phyloP scores from a whole-genome alignment of 2,329 filamentous ascomycete genomes.

The Apiospora malaysiana region DNA sequence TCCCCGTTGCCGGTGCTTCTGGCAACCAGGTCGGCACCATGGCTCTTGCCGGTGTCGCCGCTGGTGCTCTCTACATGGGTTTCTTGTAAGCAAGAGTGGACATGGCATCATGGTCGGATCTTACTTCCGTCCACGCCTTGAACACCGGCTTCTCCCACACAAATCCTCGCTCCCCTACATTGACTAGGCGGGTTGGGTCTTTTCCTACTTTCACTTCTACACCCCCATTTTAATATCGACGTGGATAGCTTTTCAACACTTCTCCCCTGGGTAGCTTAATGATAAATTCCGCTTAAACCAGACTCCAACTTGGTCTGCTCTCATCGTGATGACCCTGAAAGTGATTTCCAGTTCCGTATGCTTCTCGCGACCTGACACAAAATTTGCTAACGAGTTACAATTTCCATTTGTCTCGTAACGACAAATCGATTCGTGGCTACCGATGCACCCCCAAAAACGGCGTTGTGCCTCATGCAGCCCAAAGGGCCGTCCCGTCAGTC shows the following conservation, averaged over 20 bases:
- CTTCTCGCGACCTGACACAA: too few species aligned
- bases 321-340: background rate
- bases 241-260: background rate
- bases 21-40: background rate
- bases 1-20: background rate
- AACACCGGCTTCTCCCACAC: background rate
- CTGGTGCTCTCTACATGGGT: constrained; percentile 6
- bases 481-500: constrained; percentile 6
- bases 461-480: background rate
- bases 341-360: too few species aligned
- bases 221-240: background rate
- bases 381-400: too few species aligned
- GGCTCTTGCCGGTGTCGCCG: background rate
- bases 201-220: background rate
- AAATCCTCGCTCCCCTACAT: background rate
- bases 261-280: background rate
- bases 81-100: background rate
- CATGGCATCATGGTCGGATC: background rate
- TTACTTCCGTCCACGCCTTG: background rate
- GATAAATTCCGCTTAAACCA: background rate
- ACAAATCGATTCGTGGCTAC: background rate
- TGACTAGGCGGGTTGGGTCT: background rate
- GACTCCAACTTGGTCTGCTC: background rate
- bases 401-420: too few species aligned
- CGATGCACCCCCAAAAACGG: background rate